Percentiles rank a stretch among this genome's conserved stretches.
Conservation (phyloP, 257 asterid genomes). For the Leonotis leonurus region DNA sequence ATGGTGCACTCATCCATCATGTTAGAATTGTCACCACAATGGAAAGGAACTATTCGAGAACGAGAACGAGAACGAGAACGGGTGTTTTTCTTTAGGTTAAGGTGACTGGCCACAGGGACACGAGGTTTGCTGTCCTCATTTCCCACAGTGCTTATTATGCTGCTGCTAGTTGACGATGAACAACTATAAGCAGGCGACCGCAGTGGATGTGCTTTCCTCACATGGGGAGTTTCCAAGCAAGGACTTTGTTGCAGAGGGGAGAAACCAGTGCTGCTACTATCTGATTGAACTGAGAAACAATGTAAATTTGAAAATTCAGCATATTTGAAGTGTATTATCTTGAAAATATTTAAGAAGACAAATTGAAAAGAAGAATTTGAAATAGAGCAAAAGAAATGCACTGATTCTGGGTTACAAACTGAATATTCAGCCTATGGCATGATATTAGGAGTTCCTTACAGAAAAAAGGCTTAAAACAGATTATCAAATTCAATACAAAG, state of each 20-base stretch:
- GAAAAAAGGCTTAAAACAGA: not conserved
- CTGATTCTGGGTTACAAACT: not conserved
- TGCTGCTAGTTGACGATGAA: conserved; percentile 34
- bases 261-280: conserved; percentile 28
- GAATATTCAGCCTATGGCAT: too few species aligned
- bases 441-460: not conserved
- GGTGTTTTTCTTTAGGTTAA: conserved; percentile 22
- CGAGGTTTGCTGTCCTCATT: conserved; percentile 28
- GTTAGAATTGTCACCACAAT: conserved; percentile 17
- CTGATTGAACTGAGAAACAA: conserved; percentile 25
- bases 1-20: not conserved
- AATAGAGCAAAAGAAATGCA: not conserved
- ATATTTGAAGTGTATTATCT: not conserved
- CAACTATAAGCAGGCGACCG: conserved; percentile 31
- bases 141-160: conserved; percentile 29
- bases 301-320: not conserved
- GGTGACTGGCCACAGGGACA: conserved; percentile 21
- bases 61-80: conserved; percentile 44
- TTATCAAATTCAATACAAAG: not conserved
- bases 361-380: not conserved
- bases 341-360: not conserved
- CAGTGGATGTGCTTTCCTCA: conserved; percentile 17
- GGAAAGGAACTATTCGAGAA: conserved; percentile 53
- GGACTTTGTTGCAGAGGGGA: conserved; percentile 26
- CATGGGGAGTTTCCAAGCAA: conserved; percentile 32